These are phyloP conservation scores for Knufia petricola DNA, from an alignment of 2,329 filamentous ascomycete genomes.

Conservation along the genomic window DNA sequence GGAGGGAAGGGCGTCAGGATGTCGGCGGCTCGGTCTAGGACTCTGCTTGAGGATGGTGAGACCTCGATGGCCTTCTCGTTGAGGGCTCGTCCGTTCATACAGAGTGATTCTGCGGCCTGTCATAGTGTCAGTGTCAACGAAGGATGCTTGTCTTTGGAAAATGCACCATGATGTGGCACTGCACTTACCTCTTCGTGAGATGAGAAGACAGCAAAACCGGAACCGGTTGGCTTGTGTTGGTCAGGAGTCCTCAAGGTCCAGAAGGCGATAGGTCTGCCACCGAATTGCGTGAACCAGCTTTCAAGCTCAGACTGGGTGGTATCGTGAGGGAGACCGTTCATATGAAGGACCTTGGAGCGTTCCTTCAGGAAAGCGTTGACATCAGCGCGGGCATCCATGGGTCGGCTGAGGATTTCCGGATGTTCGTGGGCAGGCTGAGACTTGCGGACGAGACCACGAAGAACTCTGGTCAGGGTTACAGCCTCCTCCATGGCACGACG, in stretches of 20 bases:
- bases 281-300: constrained; percentile 99
- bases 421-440: constrained; percentile 90
- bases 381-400: constrained; percentile 93
- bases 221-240: constrained; percentile 98
- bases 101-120: constrained; percentile 90
- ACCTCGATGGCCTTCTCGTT: constrained; percentile 99
- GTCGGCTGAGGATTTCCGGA: constrained; percentile 84
- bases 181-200: constrained; percentile 89
- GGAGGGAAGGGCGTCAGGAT: constrained; percentile 96
- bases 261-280: constrained; percentile 93
- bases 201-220: constrained; percentile 95
- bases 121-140: constrained; percentile 7
- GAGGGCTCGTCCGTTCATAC: constrained; percentile 96
- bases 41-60: constrained; percentile 90
- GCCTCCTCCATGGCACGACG: constrained; percentile 96
- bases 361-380: constrained; percentile 93
- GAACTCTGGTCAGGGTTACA: constrained; percentile 82
- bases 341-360: constrained; percentile 94
- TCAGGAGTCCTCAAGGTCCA: constrained; percentile 97
- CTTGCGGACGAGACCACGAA: constrained; percentile 88
- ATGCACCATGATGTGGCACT: constrained; percentile 6
- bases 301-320: constrained; percentile 97
- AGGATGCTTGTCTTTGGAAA: neutral
- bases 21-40: constrained; percentile 88
- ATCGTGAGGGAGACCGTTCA: constrained; percentile 94